A percentile compares a stretch with the other conserved stretches of the same genome.
phyloP scores from a whole-genome alignment of 257 asterid genomes.

The Gentiana dahurica region DNA sequence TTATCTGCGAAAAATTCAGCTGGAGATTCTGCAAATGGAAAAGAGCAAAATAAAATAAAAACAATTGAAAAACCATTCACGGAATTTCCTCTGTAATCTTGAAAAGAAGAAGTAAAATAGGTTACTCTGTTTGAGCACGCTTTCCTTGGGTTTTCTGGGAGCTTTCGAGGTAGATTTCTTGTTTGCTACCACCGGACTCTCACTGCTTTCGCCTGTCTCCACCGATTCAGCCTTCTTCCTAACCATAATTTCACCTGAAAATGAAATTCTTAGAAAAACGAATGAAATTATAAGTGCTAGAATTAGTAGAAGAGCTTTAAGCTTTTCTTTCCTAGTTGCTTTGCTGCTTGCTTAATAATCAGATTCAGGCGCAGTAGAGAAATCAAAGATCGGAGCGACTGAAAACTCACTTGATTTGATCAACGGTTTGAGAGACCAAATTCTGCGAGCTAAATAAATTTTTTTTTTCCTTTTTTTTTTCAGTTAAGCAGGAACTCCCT shows the following conservation, averaged over 20 bases:
- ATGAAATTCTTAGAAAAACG: too few species aligned
- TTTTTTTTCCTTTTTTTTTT: too few species aligned
- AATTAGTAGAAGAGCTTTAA: too few species aligned
- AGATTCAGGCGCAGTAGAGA: too few species aligned
- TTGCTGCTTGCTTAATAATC: too few species aligned
- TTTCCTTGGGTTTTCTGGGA: conserved; percentile 53
- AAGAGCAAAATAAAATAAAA: not conserved
- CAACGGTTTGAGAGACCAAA: too few species aligned
- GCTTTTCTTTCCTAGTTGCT: too few species aligned
- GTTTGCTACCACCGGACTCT: conserved; percentile 32
- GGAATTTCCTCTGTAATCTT: not conserved
- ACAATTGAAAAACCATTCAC: not conserved
- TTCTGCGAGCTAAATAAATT: too few species aligned
- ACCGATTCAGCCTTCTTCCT: conserved; percentile 2
- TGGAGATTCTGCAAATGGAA: conserved; percentile 57
- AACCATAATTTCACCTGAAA: conserved; percentile 1
- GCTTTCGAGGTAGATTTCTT: conserved; percentile 50
- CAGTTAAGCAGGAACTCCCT: too few species aligned
- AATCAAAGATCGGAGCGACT: too few species aligned
- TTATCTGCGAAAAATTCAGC: conserved; percentile 96
- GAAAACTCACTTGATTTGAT: too few species aligned
- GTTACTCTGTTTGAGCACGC: conserved; percentile 69
- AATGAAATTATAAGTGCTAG: too few species aligned
- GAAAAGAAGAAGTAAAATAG: not conserved
- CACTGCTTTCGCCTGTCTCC: conserved; percentile 46